Evolutionary conservation across 2,329 filamentous ascomycete genomes (phyloP).

Genomic region (Fusarium sp.): DNA sequence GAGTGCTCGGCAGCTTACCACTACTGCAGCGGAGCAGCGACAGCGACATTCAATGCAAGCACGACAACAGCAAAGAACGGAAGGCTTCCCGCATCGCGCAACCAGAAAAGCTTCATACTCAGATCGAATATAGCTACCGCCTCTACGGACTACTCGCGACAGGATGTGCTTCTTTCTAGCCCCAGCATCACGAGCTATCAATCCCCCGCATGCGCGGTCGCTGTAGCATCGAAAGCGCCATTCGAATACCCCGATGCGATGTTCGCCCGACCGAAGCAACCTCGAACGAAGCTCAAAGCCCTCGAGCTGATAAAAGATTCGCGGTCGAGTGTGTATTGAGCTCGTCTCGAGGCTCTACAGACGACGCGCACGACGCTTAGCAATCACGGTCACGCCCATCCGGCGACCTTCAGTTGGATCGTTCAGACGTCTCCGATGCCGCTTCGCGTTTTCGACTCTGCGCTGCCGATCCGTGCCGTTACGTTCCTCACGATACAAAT

Average conservation of each 20-base stretch:
- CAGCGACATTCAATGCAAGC: neutral
- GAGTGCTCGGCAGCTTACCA: neutral
- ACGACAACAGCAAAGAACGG: neutral
- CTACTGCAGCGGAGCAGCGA: too few relatives aligned
- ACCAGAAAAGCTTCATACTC: neutral
- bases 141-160: too few relatives aligned
- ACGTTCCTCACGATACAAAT: rapidly evolving
- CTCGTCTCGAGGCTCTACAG: neutral
- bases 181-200: rapidly evolving
- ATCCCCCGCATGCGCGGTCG: neutral
- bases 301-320: neutral
- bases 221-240: neutral
- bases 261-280: neutral
- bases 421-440: neutral
- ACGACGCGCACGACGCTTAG: neutral
- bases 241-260: neutral
- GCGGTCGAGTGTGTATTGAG: neutral
- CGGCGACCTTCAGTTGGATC: neutral
- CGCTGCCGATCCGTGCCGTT: neutral
- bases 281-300: neutral
- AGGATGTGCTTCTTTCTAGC: neutral
- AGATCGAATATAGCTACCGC: too few relatives aligned
- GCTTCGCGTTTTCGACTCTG: rapidly evolving
- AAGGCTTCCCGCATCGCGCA: too few relatives aligned
- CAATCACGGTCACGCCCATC: neutral